Base-by-base conservation (phyloP, 1,284 basidiomycete genomes). In the Apiotrichum gracile region DNA sequence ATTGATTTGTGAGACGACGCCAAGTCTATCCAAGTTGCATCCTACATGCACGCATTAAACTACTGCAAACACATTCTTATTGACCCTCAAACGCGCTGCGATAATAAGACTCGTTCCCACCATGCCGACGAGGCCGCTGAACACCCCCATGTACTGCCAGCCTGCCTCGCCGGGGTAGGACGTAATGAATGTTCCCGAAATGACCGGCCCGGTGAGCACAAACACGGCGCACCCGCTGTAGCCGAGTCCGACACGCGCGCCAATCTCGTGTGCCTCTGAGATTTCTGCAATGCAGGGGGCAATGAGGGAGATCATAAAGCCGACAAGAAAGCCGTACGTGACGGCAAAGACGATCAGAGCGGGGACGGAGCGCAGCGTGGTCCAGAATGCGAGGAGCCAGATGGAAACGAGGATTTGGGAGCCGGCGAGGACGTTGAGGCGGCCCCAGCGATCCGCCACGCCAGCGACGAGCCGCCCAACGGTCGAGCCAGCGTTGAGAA, bases 141-240 rank as follows among this genome's bases (percentile, higher is more conserved):
- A 54, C 17, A 34, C 26, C 14, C 52, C 52, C n/a, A 25, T n/a
- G 22, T 39, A 45, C 8, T 19, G 34, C n/a, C 31, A 54, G 16
- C 52, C 52, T 5, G 6, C 17, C 2, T 29, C 34, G 10, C 34
- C 35, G 9, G 47, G 35, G 33, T 67, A 63, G 8, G 38, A 38
- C 13, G 61, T 48, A 13, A 73, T 54, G 21, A 75, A 57, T 0
- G 70, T 70, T n/a, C 73, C 73, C 1, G 64, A 62, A 52, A 73
- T 72, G 0, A 72, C 70, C 2, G 70, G 70, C 0, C 71, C 71
- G 21, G 64, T 61, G 10, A 74, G 56, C 1, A 63, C 68, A 1
- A 64, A 60, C n/a, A 70, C 19, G 0, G 64, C 65, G 10, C 65
- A 55, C 26, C 63, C 38, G 10, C 52, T 26, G 31, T 59, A 63